Evolutionary conservation across 2,329 filamentous ascomycete genomes (phyloP).

Genomic region (Trichoderma koningii): DNA sequence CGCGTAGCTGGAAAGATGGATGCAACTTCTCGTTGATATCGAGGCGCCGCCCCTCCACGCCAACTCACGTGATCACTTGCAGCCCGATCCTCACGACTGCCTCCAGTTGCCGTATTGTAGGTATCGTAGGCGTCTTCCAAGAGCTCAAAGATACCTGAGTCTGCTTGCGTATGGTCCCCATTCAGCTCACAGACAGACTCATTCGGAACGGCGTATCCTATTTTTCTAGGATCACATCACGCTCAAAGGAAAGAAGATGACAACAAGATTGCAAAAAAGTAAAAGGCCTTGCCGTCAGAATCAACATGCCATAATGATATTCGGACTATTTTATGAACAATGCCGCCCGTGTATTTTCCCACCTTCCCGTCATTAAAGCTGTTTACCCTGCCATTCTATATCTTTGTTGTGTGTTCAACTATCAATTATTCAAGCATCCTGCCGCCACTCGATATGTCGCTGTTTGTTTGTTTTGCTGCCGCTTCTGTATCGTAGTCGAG

Average conservation of each 20-base stretch:
- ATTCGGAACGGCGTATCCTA: no score
- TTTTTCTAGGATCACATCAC: neutral
- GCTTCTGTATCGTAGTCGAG: neutral
- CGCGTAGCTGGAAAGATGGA: neutral
- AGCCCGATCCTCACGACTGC: neutral
- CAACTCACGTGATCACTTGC: constrained; percentile 19
- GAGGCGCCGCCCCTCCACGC: neutral
- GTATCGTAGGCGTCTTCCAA: neutral
- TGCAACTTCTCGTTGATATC: neutral
- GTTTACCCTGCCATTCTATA: constrained; percentile 30
- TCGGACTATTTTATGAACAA: constrained; percentile 25
- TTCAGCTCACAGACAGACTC: no score
- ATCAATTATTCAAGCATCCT: constrained; percentile 36
- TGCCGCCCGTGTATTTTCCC: constrained; percentile 24
- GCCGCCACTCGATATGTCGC: constrained; percentile 11
- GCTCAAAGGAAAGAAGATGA: neutral
- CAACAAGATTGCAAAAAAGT: neutral
- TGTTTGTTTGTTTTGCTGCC: constrained; percentile 17
- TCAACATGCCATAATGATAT: constrained; percentile 26
- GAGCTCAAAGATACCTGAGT: no score
- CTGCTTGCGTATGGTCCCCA: no score
- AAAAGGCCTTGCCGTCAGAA: neutral
- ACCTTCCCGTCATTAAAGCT: constrained; percentile 27
- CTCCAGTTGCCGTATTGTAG: neutral
- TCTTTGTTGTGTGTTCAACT: constrained; percentile 33